Base-by-base conservation (phyloP, 2,329 filamentous ascomycete species). In the Fusarium redolens region DNA sequence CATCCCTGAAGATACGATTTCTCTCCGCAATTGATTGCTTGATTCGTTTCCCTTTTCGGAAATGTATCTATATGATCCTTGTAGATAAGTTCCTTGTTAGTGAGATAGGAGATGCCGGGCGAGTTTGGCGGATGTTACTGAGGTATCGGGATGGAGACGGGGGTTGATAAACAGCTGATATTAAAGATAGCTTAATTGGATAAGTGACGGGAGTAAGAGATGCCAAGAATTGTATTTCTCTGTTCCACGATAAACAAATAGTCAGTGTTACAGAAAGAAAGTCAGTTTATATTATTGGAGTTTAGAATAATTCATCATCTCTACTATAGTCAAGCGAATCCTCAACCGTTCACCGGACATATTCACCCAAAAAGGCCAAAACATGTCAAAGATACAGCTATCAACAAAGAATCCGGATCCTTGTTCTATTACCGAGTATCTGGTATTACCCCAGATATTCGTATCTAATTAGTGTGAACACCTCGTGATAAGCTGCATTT, bases 41-140 rank as follows among this genome's bases (percentile, higher is more conserved):
- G 66, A 43, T 69, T 64, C 43, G 31, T 64, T 69, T n/a, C 66
- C 54, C 31, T 11, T 48, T 69, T 58, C 1, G 65, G 66, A n/a
- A 68, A 45, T 15, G n/a, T 25, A 68, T 68, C 64, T 65, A 65
- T 56, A 10, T 31, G 12, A 35, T n/a, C 44, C 56, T 44, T 48
- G 56, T 59, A 56, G 65, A 68, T 68, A 68, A 68, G 45, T 41
- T 62, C 59, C 47, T 37, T 33, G 30, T 43, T 59, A 44, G 41
- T 62, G 18, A 38, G 54, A 59, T 60, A 45, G 33, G 33, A 47
- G 37, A 59, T 31, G 22, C 60, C 35, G 28, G 54, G 52, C n/a
- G 17, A 40, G 20, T 25, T 47, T 31, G 25, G 35, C 54, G 60
- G 60, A 45, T 60, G 41, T 22, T 60, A 55, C 37, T 11, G 20